Percentiles rank a stretch among this genome's conserved stretches.
These are phyloP conservation scores for Botryosphaeria agaves DNA, from an alignment of 2,329 filamentous ascomycete genomes.

Conservation along the genomic window DNA sequence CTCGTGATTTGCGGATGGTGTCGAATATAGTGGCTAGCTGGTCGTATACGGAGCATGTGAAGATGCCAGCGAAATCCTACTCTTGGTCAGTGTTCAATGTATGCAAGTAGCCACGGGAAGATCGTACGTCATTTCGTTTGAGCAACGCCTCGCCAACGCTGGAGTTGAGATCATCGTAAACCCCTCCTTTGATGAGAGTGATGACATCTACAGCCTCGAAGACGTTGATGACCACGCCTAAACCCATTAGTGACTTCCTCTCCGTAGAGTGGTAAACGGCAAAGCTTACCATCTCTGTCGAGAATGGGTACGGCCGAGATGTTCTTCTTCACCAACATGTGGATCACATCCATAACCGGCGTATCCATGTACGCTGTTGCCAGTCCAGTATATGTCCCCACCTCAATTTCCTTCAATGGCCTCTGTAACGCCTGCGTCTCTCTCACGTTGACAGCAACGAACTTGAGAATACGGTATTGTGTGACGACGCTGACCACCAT, in stretches of 20 bases:
- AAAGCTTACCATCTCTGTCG: conserved; percentile 45
- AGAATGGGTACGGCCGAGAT: conserved; percentile 92
- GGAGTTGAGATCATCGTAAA: conserved; percentile 77
- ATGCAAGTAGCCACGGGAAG: neutral
- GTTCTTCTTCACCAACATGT: conserved; percentile 78
- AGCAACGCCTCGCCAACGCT: conserved; percentile 79
- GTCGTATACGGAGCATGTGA: conserved; percentile 85
- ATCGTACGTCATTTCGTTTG: conserved; percentile 55
- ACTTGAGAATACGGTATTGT: conserved; percentile 96
- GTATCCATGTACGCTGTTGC: conserved; percentile 77
- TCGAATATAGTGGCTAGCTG: conserved; percentile 92
- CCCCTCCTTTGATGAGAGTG: conserved; percentile 80
- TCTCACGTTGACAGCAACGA: conserved; percentile 87
- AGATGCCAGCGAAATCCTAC: conserved; percentile 84
- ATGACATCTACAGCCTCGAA: conserved; percentile 98
- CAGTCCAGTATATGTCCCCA: conserved; percentile 72
- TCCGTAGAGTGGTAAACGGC: neutral
- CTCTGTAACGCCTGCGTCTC: conserved; percentile 83
- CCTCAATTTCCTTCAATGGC: conserved; percentile 62
- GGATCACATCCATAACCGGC: conserved; percentile 85
- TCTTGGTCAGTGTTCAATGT: neutral
- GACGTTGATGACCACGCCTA: conserved; percentile 68
- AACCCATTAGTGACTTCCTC: conserved; percentile 3
- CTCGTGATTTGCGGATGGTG: conserved; percentile 84
- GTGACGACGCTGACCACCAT: conserved; percentile 95